Conservation (phyloP, 345 rosid genomes). For the Populus simonii region DNA sequence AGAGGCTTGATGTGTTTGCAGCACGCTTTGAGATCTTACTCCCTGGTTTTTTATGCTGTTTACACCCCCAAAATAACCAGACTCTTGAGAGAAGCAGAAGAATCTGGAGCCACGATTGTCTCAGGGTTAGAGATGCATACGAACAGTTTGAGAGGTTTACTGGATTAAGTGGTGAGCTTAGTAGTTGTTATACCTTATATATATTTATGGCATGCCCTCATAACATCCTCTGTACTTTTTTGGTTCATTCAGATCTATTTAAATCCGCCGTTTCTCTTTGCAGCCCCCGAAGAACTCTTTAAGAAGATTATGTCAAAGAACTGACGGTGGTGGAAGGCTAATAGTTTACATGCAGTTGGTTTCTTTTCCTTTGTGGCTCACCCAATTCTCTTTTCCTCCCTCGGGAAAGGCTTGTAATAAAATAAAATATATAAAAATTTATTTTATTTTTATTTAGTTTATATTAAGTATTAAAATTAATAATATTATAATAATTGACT, state of each 20-base stretch:
- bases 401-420: too few relatives aligned
- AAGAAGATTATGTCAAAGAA: conserved; percentile 53
- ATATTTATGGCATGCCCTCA: not conserved
- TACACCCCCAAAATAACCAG: conserved; percentile 82
- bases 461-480: too few relatives aligned
- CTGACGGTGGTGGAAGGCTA: not conserved
- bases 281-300: conserved; percentile 86
- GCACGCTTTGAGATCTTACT: conserved; percentile 64
- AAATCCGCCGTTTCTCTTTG: conserved; percentile 8
- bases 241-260: not conserved
- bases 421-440: too few relatives aligned
- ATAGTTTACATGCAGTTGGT: not conserved
- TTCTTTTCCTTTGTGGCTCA: not conserved
- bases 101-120: conserved; percentile 67
- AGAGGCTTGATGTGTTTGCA: conserved; percentile 25
- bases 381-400: too few relatives aligned
- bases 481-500: too few relatives aligned
- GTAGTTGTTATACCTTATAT: not conserved
- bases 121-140: conserved; percentile 86
- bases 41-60: conserved; percentile 82
- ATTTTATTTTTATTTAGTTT: too few relatives aligned
- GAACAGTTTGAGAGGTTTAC: conserved; percentile 80
- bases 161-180: conserved; percentile 60
- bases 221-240: not conserved
- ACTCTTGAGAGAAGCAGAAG: conserved; percentile 78